Conservation (phyloP, 2,329 filamentous ascomycete species). For the Aspergillaceae sp. region DNA sequence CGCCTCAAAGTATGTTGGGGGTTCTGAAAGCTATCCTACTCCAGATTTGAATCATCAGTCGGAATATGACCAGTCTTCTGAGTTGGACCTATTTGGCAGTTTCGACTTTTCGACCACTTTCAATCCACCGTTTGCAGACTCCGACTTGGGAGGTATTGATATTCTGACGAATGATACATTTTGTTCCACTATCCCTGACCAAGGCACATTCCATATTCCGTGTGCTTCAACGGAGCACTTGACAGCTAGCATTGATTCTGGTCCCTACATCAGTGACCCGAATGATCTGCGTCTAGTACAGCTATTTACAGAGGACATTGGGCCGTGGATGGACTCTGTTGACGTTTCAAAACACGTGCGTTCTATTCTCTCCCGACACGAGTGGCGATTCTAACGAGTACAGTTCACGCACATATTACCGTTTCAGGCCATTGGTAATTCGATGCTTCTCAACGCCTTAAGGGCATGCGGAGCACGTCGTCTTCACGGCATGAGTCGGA, state of each 20-base stretch:
- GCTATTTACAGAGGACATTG: constrained; percentile 83
- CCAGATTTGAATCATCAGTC: constrained; percentile 35
- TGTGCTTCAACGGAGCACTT: constrained; percentile 30
- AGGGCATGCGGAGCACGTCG: constrained; percentile 82
- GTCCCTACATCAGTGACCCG: constrained; percentile 60
- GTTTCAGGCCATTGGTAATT: constrained; percentile 69
- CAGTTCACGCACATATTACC: constrained; percentile 75
- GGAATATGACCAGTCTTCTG: constrained; percentile 11
- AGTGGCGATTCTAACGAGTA: constrained; percentile 5
- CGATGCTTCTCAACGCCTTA: constrained; percentile 82
- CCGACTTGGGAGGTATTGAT: constrained; percentile 27
- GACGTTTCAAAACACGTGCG: constrained; percentile 67
- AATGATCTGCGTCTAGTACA: constrained; percentile 87
- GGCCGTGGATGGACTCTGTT: constrained; percentile 89
- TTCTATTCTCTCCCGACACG: constrained; percentile 1
- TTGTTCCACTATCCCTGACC: constrained; percentile 21
- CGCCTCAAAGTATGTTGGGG: constrained; percentile 81
- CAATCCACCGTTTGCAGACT: constrained; percentile 38
- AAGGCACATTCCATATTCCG: constrained; percentile 26
- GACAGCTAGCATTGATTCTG: constrained; percentile 36
- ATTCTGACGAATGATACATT: constrained; percentile 8
- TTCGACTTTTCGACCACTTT: constrained; percentile 33
- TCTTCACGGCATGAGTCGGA: constrained; percentile 60
- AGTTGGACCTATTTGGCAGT: constrained; percentile 23
- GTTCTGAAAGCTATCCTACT: constrained; percentile 61